Percentiles rank a stretch among this genome's conserved stretches.
Evolutionary conservation across 2,329 filamentous ascomycete genomes (phyloP).

Genomic region (Whalleya microplaca): DNA sequence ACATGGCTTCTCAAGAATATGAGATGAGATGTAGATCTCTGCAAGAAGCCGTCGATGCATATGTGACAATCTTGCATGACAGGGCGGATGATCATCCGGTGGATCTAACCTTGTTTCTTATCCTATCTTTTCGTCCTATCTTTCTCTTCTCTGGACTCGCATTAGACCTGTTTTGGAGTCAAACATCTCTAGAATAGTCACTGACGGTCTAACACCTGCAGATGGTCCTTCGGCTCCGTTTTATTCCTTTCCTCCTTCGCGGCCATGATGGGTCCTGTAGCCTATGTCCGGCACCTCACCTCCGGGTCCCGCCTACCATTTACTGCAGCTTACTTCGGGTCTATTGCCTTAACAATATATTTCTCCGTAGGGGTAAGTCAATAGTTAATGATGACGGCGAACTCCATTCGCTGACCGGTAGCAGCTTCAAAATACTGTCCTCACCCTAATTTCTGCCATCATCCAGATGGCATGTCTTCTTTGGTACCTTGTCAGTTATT

Average conservation of each 20-base stretch:
- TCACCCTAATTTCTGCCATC: constrained; percentile 84
- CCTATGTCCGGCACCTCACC: constrained; percentile 81
- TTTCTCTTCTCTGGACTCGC: not conserved
- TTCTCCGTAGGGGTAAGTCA: constrained; percentile 87
- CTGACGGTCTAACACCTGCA: constrained; percentile 48
- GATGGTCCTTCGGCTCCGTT: constrained; percentile 91
- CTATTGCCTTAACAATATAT: constrained; percentile 86
- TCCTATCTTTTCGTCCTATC: constrained; percentile 1
- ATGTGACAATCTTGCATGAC: constrained; percentile 32
- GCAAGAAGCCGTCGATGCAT: constrained; percentile 37
- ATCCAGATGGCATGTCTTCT: constrained; percentile 80
- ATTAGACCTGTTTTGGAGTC: not conserved
- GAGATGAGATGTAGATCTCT: constrained; percentile 29
- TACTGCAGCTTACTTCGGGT: constrained; percentile 92
- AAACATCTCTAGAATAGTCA: not conserved
- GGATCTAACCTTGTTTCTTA: constrained; percentile 30
- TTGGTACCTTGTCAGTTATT: constrained; percentile 97
- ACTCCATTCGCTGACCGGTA: constrained; percentile 25
- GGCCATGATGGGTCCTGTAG: constrained; percentile 87
- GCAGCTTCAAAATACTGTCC: constrained; percentile 80
- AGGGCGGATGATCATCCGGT: constrained; percentile 29
- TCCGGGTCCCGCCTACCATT: constrained; percentile 88
- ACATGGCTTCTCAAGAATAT: constrained; percentile 10
- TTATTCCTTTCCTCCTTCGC: constrained; percentile 93
- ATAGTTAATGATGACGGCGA: not conserved